Evolutionary conservation across 768 basidiomycete genomes (phyloP), one percentile per base, ranked within the genome.

Genomic region (Sarcodon aspratus): DNA sequence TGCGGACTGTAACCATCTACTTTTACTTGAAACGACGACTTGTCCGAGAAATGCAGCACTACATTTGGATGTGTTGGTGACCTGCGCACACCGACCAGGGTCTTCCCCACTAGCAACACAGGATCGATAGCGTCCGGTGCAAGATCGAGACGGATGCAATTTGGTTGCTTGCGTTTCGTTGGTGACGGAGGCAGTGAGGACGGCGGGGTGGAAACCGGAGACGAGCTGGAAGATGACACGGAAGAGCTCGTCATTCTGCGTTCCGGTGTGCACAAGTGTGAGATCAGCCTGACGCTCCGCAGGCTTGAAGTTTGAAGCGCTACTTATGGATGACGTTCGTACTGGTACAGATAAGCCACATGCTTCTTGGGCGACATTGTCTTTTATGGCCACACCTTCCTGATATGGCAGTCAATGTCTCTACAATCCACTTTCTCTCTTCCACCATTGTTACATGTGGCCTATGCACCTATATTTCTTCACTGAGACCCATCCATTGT

Each of bases 1-100:
- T 63, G 51, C 1, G 80, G 80, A 53, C 79, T 66, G 59, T 82
- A 82, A 2, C 80, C 80, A 45, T 80, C 79, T 35, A 82, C 72
- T n/a, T 72, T 72, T 46, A 82, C 48, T 54, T 69, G 66, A 57
- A 59, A 67, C 18, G 57, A 48, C n/a, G 60, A 62, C 21, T 62
- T 55, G 50, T 70, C 68, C 15, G 62, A 49, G 51, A 67, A 67
- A 48, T 63, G 55, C 42, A 70, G 63, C 17, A 66, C 66, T 44
- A 68, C 50, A 36, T 59, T 57, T 1, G 67, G 68, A 51, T 69
- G 66, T 3, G 49, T 50, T 9, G 52, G 59, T 21, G 65, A 66
- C 33, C 62, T 61, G 31, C 61, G 60, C 21, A 67, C 59, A 44
- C 53, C 52, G 7, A 54, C 54, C 34, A 69, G 57, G 32, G 58